phyloP scores from a whole-genome alignment of 345 rosid genomes.

The Acer campestre region DNA sequence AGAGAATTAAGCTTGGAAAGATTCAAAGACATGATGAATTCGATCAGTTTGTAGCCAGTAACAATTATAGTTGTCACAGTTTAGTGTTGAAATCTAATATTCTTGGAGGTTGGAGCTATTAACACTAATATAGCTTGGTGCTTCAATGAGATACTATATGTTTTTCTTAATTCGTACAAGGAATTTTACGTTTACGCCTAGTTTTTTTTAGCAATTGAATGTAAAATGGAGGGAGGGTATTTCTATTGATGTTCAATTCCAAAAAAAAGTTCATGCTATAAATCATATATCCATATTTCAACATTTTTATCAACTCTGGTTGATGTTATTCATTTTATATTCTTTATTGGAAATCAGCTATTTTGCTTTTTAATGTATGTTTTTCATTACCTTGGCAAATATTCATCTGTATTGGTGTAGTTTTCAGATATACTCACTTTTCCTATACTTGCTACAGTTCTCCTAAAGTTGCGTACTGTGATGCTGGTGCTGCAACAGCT shows the following conservation, averaged over 20 bases:
- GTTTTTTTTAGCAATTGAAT: background rate
- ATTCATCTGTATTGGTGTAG: background rate
- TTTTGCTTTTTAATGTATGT: background rate
- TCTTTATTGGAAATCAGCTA: background rate
- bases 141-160: background rate
- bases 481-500: constrained; percentile 67
- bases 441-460: constrained; percentile 37
- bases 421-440: constrained; percentile 13
- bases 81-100: background rate
- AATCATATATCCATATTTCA: background rate
- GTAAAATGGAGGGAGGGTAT: background rate
- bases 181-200: background rate
- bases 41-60: background rate
- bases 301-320: background rate
- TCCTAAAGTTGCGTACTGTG: constrained; percentile 82
- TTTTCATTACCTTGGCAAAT: background rate
- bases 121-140: background rate
- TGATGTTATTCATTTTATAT: background rate
- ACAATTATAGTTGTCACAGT: background rate
- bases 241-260: background rate
- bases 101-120: background rate
- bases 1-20: background rate
- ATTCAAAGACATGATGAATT: background rate
- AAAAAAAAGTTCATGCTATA: background rate
- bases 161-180: background rate